Evolutionary conservation across 2,329 filamentous ascomycete species (phyloP).

Genomic region (Nemania serpens): DNA sequence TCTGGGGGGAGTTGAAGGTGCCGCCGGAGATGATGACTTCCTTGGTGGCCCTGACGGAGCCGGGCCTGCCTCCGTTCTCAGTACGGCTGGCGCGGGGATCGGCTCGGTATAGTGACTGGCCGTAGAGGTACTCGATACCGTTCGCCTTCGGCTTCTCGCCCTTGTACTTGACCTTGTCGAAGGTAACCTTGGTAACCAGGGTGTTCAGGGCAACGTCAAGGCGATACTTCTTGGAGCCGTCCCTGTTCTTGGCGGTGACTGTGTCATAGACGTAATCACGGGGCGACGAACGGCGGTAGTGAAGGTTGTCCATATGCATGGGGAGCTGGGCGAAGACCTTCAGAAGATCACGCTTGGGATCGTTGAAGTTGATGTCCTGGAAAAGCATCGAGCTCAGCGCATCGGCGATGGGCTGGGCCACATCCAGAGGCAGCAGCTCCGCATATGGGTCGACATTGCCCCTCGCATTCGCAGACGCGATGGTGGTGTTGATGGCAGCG

Average conservation of each 20-base stretch:
- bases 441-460: constrained; percentile 20
- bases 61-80: constrained; percentile 34
- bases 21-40: constrained; percentile 59
- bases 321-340: constrained; percentile 56
- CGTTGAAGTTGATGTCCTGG: constrained; percentile 52
- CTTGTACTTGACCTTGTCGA: constrained; percentile 41
- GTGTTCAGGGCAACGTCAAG: constrained; percentile 58
- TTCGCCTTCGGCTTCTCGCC: constrained; percentile 47
- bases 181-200: constrained; percentile 50
- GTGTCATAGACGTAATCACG: constrained; percentile 50
- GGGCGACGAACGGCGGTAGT: constrained; percentile 58
- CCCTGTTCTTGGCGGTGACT: constrained; percentile 34
- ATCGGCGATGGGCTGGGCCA: constrained; percentile 23
- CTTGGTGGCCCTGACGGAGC: constrained; percentile 45
- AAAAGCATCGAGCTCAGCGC: constrained; percentile 41
- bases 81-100: constrained; percentile 42
- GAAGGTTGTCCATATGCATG: constrained; percentile 53
- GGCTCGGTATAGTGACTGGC: constrained; percentile 51
- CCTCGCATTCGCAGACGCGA: constrained; percentile 8
- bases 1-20: constrained; percentile 57
- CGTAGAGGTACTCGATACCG: constrained; percentile 55
- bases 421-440: constrained; percentile 28
- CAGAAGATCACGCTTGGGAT: constrained; percentile 48
- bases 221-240: constrained; percentile 59
- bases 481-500: constrained; percentile 37